These are phyloP conservation scores for Colletotrichum sidae DNA, from an alignment of 2,329 filamentous ascomycete genomes.

Conservation along the genomic window DNA sequence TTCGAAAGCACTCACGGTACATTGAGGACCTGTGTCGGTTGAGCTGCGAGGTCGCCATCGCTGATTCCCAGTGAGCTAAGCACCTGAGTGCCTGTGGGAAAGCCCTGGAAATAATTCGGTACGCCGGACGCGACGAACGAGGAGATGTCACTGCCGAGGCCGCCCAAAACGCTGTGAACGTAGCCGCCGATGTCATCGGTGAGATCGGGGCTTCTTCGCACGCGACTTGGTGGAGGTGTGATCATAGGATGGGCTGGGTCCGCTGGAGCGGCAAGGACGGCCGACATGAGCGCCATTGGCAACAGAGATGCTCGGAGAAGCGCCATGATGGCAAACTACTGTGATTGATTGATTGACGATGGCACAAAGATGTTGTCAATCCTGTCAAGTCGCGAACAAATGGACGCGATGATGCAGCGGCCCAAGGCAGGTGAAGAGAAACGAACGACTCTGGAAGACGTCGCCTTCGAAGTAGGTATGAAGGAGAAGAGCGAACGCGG, in stretches of 20 bases:
- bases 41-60: conserved; percentile 67
- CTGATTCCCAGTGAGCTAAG: conserved; percentile 70
- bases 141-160: conserved; percentile 66
- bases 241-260: conserved; percentile 41
- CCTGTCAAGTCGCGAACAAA: background rate
- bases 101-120: conserved; percentile 74
- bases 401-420: background rate
- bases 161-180: conserved; percentile 60
- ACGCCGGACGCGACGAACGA: conserved; percentile 73
- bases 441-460: background rate
- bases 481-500: background rate
- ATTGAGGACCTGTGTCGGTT: conserved; percentile 78
- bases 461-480: background rate
- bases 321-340: conserved; percentile 9
- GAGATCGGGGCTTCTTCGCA: conserved; percentile 41
- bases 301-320: conserved; percentile 20
- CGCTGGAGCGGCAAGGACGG: conserved; percentile 37
- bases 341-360: background rate
- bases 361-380: background rate
- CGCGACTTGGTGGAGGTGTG: conserved; percentile 40
- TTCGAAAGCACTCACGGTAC: conserved; percentile 62
- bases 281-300: conserved; percentile 31
- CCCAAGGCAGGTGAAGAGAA: conserved; percentile 4
- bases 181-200: conserved; percentile 60
- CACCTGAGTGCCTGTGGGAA: conserved; percentile 72